Evolutionary conservation across 495 filamentous ascomycete genomes (phyloP), one percentile per base, ranked within the genome.

Genomic region (Poronia punctata): DNA sequence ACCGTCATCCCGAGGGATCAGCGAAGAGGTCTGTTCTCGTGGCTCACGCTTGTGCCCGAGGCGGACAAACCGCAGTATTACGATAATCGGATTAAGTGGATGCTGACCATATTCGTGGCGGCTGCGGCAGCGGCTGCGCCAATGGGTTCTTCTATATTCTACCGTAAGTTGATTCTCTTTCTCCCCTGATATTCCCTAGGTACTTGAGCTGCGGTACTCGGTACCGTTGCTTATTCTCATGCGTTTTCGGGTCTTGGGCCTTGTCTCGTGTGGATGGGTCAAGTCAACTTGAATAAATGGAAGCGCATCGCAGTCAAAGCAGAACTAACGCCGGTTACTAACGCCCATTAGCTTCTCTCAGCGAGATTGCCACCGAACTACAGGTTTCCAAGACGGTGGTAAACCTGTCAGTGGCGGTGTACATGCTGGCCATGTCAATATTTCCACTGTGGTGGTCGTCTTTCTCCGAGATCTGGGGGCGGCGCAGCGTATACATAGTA

Each of bases 371-470:
- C 2, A 52, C 53, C 7, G 79, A 88, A 18, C 63, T 95, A 18
- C 37, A 80, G 35, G 68, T 80, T 14, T 76, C 76, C 0, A 57
- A 76, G n/a, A 82, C 84, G 1, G 67, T 89, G 20, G 79, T 86
- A 17, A 95, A 95, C 54, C 53, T 95, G 31, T 83, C 84, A 4
- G 81, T 93, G 7, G 84, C 89, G 2, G 59, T 95, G 35, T 95
- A 93, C 56, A 90, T 95, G 88, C 72, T 94, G 5, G 67, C 75
- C 39, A 92, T 95, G 87, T 76, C 82, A 12, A 86, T 95, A 18
- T 95, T 88, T 46, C 89, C 89, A 2, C 72, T 96, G 4, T 96
- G 88, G 87, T 95, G 89, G 89, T 92, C 85, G 2, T 83, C 79
- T 3, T 93, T 95, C 56, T 89, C 84, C 8, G 90, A 96, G 60